Evolutionary conservation across 2,329 filamentous ascomycete species (phyloP), one percentile per base, ranked within the genome.

Genomic region (Trichoderma atroviride): DNA sequence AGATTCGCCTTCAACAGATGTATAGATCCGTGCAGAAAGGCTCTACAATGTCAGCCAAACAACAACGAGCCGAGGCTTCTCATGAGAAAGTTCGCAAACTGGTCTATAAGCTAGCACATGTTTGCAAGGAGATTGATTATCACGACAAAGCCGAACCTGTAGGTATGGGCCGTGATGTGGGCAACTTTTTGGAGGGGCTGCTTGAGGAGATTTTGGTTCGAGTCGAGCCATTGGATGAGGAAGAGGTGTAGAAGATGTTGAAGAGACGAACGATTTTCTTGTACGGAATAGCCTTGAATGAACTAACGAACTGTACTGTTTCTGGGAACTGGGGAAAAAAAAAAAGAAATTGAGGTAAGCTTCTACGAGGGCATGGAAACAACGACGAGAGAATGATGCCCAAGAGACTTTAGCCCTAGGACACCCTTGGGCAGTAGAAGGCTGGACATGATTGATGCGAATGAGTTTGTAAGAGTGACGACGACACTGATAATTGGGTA

Each of bases 121-220:
- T 95, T 29, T 97, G 97, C 80, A 91, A 91, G 76, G 94, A 97
- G 78, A 93, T 99, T 75, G 95, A 99, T 79, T 87, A 91, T 72
- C 92, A 90, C 80, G 96, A 99, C 80, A 91, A 91, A 78, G 88
- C 90, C 55, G 92, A 93, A 74, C 93, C 94, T 6, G 93, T 98
- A 13, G 93, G 94, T 0, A 97, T 98, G 95, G 95, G 94, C 0
- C 90, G 93, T 56, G 94, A 95, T 31, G 94, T 97, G 2, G 89
- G 90, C 56, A 93, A 92, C 0, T 96, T 98, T 74, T 81, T 98
- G 9, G 96, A 99, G 79, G 95, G 94, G 0, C 88, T 98, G 72
- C 82, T 99, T 40, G 96, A 99, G 79, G 96, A 99, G 83, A 91
- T 99, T 29, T 83, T 99, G 27, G 94, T 97, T 43, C 84, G 96